Evolutionary conservation across 768 basidiomycete genomes (phyloP).

Genomic region (Boletus rubropictus): DNA sequence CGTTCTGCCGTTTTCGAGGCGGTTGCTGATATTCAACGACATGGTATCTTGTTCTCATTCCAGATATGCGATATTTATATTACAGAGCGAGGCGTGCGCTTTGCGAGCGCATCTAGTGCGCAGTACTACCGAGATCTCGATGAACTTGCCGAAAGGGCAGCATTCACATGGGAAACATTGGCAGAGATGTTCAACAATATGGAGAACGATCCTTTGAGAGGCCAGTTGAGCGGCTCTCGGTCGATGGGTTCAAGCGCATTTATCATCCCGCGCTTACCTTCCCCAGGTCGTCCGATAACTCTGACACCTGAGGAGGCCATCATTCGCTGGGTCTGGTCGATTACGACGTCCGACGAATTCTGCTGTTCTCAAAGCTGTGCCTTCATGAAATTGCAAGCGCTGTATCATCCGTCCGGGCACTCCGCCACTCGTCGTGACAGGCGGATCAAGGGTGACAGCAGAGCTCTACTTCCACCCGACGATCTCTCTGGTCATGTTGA

Average conservation of each 20-base stretch:
- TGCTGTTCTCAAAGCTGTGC: background rate
- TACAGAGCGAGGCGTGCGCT: slow-evolving; percentile 27
- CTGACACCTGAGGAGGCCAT: slow-evolving; percentile 15
- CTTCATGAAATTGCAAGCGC: background rate
- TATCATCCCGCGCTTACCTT: slow-evolving; percentile 26
- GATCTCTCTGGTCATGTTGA: slow-evolving; percentile 2
- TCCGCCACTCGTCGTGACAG: slow-evolving; percentile 2
- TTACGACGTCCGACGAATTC: slow-evolving; percentile 10
- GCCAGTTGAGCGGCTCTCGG: slow-evolving; percentile 1
- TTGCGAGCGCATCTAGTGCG: slow-evolving; percentile 18
- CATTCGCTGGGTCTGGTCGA: slow-evolving; percentile 22
- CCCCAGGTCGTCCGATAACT: slow-evolving; percentile 17
- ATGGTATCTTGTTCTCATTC: slow-evolving; percentile 22
- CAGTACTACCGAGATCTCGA: slow-evolving; percentile 21
- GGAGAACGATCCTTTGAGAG: background rate
- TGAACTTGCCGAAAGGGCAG: slow-evolving; percentile 20
- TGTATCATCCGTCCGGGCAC: background rate
- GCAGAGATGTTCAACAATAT: slow-evolving; percentile 18
- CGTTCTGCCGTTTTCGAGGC: slow-evolving; percentile 27
- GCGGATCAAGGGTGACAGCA: slow-evolving; percentile 3
- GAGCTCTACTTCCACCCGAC: slow-evolving; percentile 16
- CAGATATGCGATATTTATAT: slow-evolving; percentile 24
- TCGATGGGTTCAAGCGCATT: slow-evolving; percentile 1
- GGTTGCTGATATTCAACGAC: slow-evolving; percentile 28
- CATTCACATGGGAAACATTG: slow-evolving; percentile 14